Evolutionary conservation across 108 stramenopile species (phyloP).

Genomic region (Bacterosira constricta): DNA sequence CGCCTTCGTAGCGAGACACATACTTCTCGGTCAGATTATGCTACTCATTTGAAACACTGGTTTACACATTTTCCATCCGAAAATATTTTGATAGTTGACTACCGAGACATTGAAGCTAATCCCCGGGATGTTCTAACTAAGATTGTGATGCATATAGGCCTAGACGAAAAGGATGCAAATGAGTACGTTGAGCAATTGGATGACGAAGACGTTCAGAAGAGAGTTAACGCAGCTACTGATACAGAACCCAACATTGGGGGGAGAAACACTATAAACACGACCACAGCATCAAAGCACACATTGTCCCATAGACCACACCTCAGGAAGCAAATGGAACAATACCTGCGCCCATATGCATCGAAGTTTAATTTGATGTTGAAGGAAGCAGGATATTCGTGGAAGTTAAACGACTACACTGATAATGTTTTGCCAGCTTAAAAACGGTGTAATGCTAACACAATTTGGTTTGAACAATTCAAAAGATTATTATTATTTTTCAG

Average conservation of each 20-base stretch:
- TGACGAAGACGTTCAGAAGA: slow-evolving; percentile 31
- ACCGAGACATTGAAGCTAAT: slow-evolving; percentile 39
- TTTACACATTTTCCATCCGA: slow-evolving; percentile 43
- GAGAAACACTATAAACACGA: neutral
- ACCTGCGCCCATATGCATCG: slow-evolving; percentile 34
- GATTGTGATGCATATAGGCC: slow-evolving; percentile 48
- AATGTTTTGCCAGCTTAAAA: no score
- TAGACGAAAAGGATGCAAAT: slow-evolving; percentile 34
- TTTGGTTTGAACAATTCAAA: no score
- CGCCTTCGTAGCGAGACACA: slow-evolving; percentile 36
- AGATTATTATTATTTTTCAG: no score
- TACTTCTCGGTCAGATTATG: slow-evolving; percentile 39
- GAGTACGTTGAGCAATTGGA: slow-evolving; percentile 25
- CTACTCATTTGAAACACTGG: slow-evolving; percentile 38
- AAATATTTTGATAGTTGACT: slow-evolving; percentile 48
- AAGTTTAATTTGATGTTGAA: slow-evolving; percentile 51
- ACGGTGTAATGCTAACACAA: no score
- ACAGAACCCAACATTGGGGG: neutral
- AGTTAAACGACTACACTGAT: slow-evolving; percentile 32
- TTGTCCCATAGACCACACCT: slow-evolving; percentile 39
- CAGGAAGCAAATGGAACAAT: slow-evolving; percentile 46
- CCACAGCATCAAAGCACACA: neutral
- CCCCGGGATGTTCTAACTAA: slow-evolving; percentile 36
- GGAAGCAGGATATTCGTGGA: slow-evolving; percentile 47
- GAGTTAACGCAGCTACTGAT: slow-evolving; percentile 41